These are phyloP conservation scores for Nannizzia gypsea DNA, from an alignment of 2,329 filamentous ascomycete genomes.

Conservation along the genomic window DNA sequence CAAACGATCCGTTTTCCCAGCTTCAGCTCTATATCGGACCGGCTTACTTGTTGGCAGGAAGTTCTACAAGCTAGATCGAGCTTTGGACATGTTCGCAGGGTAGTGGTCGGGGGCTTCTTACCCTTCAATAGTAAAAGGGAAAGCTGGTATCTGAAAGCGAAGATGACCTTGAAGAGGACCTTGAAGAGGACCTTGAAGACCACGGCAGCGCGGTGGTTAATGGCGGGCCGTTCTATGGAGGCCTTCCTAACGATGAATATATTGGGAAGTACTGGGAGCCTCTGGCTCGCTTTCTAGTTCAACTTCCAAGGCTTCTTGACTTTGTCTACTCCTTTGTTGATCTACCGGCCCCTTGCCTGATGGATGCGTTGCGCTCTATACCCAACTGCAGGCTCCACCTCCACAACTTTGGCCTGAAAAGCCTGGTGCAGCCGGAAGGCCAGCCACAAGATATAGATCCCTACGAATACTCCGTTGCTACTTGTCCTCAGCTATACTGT, in stretches of 20 bases:
- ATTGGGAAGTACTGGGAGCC: background rate
- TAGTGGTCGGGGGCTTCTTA: background rate
- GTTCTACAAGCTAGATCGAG: background rate
- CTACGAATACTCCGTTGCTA: background rate
- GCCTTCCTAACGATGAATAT: too few relatives aligned
- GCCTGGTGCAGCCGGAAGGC: background rate
- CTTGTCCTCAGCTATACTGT: background rate
- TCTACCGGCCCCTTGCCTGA: background rate
- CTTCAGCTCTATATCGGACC: background rate
- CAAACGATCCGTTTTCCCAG: background rate
- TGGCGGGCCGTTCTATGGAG: too few relatives aligned
- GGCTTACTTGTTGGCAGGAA: background rate
- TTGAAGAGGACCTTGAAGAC: too few relatives aligned
- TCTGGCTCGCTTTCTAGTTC: background rate
- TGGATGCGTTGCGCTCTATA: background rate
- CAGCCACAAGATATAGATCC: background rate
- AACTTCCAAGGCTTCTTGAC: background rate
- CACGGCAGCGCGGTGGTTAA: too few relatives aligned
- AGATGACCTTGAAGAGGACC: background rate
- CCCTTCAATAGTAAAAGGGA: background rate
- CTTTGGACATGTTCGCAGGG: background rate
- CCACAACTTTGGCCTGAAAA: background rate
- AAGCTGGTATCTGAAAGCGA: background rate
- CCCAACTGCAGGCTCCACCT: background rate
- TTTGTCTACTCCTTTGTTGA: background rate